These are phyloP conservation scores for Rhododendron molle DNA, from an alignment of 148 eudicot species.

Conservation along the genomic window DNA sequence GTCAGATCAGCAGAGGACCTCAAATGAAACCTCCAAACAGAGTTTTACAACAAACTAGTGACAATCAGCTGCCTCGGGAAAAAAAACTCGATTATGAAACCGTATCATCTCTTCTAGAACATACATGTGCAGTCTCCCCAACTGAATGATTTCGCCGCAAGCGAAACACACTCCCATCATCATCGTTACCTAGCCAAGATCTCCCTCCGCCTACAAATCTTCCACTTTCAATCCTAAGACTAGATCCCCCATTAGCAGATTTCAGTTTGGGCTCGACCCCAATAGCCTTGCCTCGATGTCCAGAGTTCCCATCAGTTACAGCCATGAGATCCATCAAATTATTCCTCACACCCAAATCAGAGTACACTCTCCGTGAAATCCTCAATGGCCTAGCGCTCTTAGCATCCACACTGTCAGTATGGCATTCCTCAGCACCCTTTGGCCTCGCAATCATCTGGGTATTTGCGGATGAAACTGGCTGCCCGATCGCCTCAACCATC, in stretches of 20 bases:
- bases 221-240: conserved; percentile 33
- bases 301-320: conserved; percentile 35
- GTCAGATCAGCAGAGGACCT: neutral
- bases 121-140: conserved; percentile 15
- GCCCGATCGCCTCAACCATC: conserved; percentile 75
- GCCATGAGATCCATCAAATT: conserved; percentile 86
- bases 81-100: conserved; percentile 6
- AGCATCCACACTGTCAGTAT: conserved; percentile 34
- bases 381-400: conserved; percentile 25
- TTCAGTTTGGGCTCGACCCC: conserved; percentile 16
- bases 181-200: neutral
- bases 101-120: conserved; percentile 5
- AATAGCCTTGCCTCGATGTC: conserved; percentile 27
- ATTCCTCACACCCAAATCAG: conserved; percentile 77
- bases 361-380: conserved; percentile 59
- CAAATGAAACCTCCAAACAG: neutral
- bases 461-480: conserved; percentile 43
- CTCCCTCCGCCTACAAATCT: conserved; percentile 19
- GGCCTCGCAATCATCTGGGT: conserved; percentile 25
- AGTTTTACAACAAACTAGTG: conserved; percentile 8
- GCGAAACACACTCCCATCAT: conserved; percentile 12
- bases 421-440: conserved; percentile 33
- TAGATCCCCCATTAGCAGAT: conserved; percentile 19
- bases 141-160: conserved; percentile 19
- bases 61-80: conserved; percentile 5